A percentile compares a stretch with the other conserved stretches of the same genome.
phyloP scores from a whole-genome alignment of 2,329 filamentous ascomycete genomes.

The Chrysoporthe puriensis region DNA sequence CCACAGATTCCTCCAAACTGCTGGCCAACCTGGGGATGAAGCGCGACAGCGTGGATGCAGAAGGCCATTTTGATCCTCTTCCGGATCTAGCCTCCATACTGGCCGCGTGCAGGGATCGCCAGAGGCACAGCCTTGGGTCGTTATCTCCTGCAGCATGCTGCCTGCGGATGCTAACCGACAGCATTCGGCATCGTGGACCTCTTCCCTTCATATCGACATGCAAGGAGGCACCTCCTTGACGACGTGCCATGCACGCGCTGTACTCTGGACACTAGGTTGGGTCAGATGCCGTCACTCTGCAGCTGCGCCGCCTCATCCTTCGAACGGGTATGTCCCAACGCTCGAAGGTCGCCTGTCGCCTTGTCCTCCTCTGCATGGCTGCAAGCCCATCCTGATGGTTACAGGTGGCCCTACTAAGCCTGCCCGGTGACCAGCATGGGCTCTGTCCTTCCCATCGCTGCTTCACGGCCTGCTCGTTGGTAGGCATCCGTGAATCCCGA shows the following conservation, averaged over 20 bases:
- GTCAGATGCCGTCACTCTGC: constrained; percentile 26
- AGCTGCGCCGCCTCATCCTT: constrained; percentile 23
- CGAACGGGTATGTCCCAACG: constrained; percentile 1
- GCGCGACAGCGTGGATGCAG: not conserved
- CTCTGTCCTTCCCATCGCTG: not conserved
- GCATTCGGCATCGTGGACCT: not conserved
- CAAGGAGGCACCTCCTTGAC: not conserved
- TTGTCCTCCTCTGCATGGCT: not conserved
- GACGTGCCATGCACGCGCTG: not conserved
- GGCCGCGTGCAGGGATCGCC: not conserved
- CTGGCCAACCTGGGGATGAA: constrained; percentile 1
- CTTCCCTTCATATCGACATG: not conserved
- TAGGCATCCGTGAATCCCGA: not conserved
- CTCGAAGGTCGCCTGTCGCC: not conserved
- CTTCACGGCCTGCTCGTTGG: not conserved
- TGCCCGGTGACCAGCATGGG: not conserved
- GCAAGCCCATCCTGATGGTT: not conserved
- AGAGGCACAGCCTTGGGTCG: not conserved
- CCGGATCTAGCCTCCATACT: not conserved
- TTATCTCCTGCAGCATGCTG: not conserved
- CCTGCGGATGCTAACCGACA: not conserved
- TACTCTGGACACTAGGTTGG: not conserved
- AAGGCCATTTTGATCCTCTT: not conserved
- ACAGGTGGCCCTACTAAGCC: not conserved
- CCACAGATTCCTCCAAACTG: not conserved